Percentiles rank a stretch among this genome's conserved stretches.
Conservation (phyloP, 805 yeast genomes). For the Yamadazyma paraphyllophila region DNA sequence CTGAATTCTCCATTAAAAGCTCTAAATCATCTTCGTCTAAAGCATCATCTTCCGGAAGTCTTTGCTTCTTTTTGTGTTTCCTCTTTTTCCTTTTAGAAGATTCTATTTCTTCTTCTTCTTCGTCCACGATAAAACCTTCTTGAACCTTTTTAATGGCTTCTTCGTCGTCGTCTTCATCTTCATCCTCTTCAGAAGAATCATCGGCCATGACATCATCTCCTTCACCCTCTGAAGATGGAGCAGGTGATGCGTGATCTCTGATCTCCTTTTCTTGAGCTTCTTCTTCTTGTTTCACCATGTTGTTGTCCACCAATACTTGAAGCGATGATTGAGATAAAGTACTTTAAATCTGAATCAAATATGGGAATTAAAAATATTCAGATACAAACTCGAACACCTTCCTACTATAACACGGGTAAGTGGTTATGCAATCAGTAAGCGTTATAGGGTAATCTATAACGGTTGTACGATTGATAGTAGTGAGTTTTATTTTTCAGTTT, state of each 20-base stretch:
- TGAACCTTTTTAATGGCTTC: slow-evolving; percentile 81
- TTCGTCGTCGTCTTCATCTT: slow-evolving; percentile 81
- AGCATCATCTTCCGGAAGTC: slow-evolving; percentile 51
- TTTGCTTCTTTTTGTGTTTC: slow-evolving; percentile 39
- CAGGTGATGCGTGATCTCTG: slow-evolving; percentile 21
- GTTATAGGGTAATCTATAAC: slow-evolving; percentile 3
- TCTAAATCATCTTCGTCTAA: slow-evolving; percentile 96
- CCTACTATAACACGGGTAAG: slow-evolving; percentile 1
- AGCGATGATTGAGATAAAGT: no score
- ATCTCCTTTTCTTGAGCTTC: slow-evolving; percentile 34
- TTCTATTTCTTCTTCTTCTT: slow-evolving; percentile 53
- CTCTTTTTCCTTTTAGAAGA: slow-evolving; percentile 28
- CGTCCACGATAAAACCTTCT: slow-evolving; percentile 93
- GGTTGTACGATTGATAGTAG: slow-evolving; percentile 2
- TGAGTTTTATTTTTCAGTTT: slow-evolving; percentile 4
- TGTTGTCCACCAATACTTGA: background rate
- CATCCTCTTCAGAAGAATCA: slow-evolving; percentile 85
- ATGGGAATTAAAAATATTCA: background rate
- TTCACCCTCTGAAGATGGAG: slow-evolving; percentile 32
- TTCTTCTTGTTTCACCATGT: slow-evolving; percentile 17
- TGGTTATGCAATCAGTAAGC: background rate
- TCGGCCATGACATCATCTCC: slow-evolving; percentile 43
- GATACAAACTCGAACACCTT: background rate
- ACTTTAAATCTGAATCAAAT: no score
- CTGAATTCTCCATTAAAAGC: slow-evolving; percentile 84